Base-by-base conservation (phyloP, 345 rosid species). In the Syzygium aromaticum region DNA sequence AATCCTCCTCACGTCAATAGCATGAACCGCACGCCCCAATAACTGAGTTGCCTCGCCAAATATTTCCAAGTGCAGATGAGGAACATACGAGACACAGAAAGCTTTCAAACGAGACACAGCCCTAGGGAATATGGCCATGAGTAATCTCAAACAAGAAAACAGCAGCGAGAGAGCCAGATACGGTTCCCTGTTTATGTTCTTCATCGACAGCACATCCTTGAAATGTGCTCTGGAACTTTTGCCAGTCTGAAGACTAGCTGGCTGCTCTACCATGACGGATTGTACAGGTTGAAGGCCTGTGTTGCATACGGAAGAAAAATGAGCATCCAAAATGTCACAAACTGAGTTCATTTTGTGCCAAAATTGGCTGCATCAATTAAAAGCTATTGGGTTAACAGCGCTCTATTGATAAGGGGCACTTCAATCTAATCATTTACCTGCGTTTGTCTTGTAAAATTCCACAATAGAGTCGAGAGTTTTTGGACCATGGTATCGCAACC, bases 1-100 rank as follows among this genome's bases (percentile, higher is more conserved):
- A 84, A 94, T 85, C 92, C 98, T 95, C 92, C 98, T 94, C 88
- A 96, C 96, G 84, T 95, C 99, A 16, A 96, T 88, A 94, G 94
- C 91, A 88, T 94, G 92, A 86, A 96, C 92, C 61, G 90, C 92
- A 33, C 93, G 98, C 85, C 89, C 94, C 40, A 95, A 90, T 84
- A 95, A 87, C 84, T 95, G 99, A 89, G 96, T 94, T n/a, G 94
- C 93, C 94, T 94, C 99, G 11, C 98, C 96, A 59, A 97, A 95
- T 91, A 94, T 94, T 94, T 88, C 98, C 94, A 95, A 89, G 93
- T 95, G 95, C 77, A 96, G 90, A 85, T 92, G 94, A 19, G 95
- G 98, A 77, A 91, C 91, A 86, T 92, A 91, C 2, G 91, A 93
- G 49, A 85, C 87, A 92, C 94, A 95, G 86, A 97, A 88, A 28